Base-by-base conservation (phyloP, 176 grass and related monocot genomes). In the Zizania latifolia region DNA sequence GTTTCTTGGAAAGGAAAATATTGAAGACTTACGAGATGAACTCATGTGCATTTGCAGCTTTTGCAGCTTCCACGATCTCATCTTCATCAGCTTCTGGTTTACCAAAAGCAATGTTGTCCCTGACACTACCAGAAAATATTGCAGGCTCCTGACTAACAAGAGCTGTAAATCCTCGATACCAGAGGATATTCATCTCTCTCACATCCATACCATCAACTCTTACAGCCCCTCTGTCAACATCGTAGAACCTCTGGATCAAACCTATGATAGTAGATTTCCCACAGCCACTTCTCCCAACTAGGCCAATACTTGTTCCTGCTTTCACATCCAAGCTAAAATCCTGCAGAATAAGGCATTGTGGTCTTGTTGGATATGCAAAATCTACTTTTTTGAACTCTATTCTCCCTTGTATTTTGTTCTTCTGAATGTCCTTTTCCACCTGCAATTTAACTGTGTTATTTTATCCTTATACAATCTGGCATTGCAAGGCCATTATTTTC, bases 161-260 rank as follows among this genome's bases (percentile, higher is more conserved):
- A 44, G 91, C 91, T 11, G 91, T 94, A 68, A 92, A 92, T 83
- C 89, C 84, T 34, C 95, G 95, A 27, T 90, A 94, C 95, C 91
- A 92, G 63, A 94, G 75, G 62, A 88, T 87, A 86, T 94, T 81
- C 71, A 92, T 70, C 65, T 94, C 89, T 61, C 91, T 85, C 54
- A 99, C 85, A 83, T 99, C 89, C 71, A 87, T 77, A 33, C 82
- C 76, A 62, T 98, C 95, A 21, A 98, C 76, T 58, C 86, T 57
- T 55, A 94, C 86, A 28, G 88, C 68, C 16, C 95, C 95, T 81
- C 86, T 90, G 55, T 99, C 95, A 31, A 86, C 95, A 78, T 99
- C 95, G 59, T 99, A 99, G 84, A 99, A 99, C 72, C 95, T 83
- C 44, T 99, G 95, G 78, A 99, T 94, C 82, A 98, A 77, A 62